Base-by-base conservation (phyloP, 192 early-diverging fungal species). In the Jimgerdemannia lactiflua region DNA sequence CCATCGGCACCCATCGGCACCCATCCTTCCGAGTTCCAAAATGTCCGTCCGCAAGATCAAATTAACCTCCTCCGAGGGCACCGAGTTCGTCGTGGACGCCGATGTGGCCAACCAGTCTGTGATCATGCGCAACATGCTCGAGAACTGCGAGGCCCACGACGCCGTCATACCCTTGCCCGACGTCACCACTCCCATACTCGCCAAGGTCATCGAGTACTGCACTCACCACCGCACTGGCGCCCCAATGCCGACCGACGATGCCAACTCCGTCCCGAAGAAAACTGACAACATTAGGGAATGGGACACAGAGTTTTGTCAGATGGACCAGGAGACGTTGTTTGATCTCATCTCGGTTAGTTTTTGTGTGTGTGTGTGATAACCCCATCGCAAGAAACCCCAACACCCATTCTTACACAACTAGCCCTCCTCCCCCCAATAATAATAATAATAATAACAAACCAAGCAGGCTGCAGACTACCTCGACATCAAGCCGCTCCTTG, bases 291-390 rank as follows among this genome's bases (percentile, higher is more conserved):
- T 97, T 84, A 93, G 91, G 59, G 95, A 96, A 54, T 95, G 94
- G 90, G 96, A 97, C 81, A 85, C 87, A 54, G 93, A 98, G 70
- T 98, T 96, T 69, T 96, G 93, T 49, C 92, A 91, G 29, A 90
- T 98, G 4, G 96, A 98, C 82, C 96, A 98, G 83, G 96, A 94
- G 39, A 97, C 96, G 2, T 79, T 98, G 66, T 97, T 93, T 82
- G 96, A 98, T 73, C 84, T 98, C 49, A 95, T 98, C 70, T 78
- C 96, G 74, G 92, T 86, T 78, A 75, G 14, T 68, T 68, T 59
- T 0, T 10, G 49, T 59, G 8, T 10, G 14, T 6, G 6, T 6
- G 49, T 6, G 6, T 10, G 49, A 1, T 6, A 59, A 14, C n/a
- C n/a, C n/a, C n/a, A n/a, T n/a, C n/a, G n/a, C n/a, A 59, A 2